Conservation (phyloP, 2,329 filamentous ascomycete species). For the Hypoxylon sp. region DNA sequence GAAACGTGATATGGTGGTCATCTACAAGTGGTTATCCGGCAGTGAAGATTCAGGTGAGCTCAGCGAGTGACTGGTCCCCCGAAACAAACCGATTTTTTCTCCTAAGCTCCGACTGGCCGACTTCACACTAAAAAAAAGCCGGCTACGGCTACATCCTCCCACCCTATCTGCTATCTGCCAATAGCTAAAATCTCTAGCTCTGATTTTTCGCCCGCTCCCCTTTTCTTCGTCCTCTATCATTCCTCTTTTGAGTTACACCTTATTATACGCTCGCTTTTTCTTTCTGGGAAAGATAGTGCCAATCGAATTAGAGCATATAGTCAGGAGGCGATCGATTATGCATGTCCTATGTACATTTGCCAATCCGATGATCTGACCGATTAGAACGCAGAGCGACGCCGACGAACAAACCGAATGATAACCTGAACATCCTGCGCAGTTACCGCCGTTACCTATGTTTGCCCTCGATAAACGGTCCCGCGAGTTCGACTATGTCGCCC, state of each 20-base stretch:
- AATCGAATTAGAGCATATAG: constrained; percentile 1
- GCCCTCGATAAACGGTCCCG: constrained; percentile 27
- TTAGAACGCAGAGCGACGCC: constrained; percentile 28
- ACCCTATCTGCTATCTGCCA: constrained; percentile 14
- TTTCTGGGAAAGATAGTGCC: constrained; percentile 3
- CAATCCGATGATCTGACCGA: constrained; percentile 36
- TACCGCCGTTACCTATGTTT: constrained; percentile 38
- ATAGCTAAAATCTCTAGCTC: constrained; percentile 26
- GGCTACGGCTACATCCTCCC: constrained; percentile 5
- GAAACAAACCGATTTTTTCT: constrained; percentile 15
- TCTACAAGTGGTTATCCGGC: constrained; percentile 13
- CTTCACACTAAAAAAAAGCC: constrained; percentile 16
- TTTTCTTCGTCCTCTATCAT: constrained; percentile 1
- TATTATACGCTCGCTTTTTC: constrained; percentile 24
- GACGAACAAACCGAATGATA: constrained; percentile 25
- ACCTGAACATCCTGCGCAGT: constrained; percentile 21
- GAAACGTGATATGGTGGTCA: constrained; percentile 25
- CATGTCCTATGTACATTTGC: constrained; percentile 20
- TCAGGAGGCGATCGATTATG: constrained; percentile 25
- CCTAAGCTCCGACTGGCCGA: constrained; percentile 34
- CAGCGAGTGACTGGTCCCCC: constrained; percentile 19
- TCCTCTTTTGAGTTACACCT: constrained; percentile 14
- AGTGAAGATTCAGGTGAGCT: constrained; percentile 28
- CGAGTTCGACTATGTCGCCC: constrained; percentile 45
- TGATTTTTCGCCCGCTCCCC: constrained; percentile 9